These are phyloP conservation scores for Saturnispora zaruensis DNA, from an alignment of 805 yeast species.

Conservation along the genomic window DNA sequence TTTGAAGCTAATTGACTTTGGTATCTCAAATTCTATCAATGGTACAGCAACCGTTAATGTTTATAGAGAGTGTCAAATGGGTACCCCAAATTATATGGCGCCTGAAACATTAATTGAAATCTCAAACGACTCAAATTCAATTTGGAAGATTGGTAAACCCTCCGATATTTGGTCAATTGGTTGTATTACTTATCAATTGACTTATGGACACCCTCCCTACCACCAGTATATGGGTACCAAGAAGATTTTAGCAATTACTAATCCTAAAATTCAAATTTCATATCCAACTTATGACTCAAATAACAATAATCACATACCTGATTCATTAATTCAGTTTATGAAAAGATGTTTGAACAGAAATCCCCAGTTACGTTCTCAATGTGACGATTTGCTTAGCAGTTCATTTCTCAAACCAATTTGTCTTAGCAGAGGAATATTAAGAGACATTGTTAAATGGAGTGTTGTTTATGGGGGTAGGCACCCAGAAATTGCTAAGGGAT, in stretches of 20 bases:
- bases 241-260: conserved; percentile 75
- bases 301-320: conserved; percentile 20
- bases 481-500: conserved; percentile 14
- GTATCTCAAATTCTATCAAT: conserved; percentile 89
- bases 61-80: conserved; percentile 83
- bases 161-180: conserved; percentile 99
- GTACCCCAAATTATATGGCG: conserved; percentile 97
- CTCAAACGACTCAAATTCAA: conserved; percentile 19
- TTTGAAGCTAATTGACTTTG: conserved; percentile 88
- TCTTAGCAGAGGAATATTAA: conserved; percentile 56
- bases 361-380: conserved; percentile 58
- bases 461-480: conserved; percentile 58
- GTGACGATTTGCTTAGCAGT: conserved; percentile 48
- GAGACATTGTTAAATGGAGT: conserved; percentile 68
- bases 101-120: conserved; percentile 83
- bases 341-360: conserved; percentile 63
- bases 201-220: conserved; percentile 89
- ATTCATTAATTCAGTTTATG: conserved; percentile 55
- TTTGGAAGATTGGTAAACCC: conserved; percentile 84
- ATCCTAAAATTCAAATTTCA: conserved; percentile 63
- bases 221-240: conserved; percentile 70
- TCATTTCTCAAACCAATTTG: conserved; percentile 69
- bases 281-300: conserved; percentile 40
- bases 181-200: conserved; percentile 90
- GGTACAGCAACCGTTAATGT: conserved; percentile 78